Conservation (phyloP, 768 basidiomycete genomes). For the Boletus sp. region DNA sequence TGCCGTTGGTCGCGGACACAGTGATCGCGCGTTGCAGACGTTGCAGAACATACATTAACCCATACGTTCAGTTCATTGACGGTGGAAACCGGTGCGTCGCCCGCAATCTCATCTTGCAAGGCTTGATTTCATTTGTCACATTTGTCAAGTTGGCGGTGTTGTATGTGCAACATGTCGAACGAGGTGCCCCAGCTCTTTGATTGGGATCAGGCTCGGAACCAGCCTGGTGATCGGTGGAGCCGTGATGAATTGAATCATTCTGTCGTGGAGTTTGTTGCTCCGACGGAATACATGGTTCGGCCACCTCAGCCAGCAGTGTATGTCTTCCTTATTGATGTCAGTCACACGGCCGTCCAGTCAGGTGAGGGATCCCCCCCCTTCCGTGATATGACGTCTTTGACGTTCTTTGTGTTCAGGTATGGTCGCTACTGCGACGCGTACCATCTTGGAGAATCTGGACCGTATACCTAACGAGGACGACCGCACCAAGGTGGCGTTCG, state of each 20-base stretch:
- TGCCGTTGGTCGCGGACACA: conserved; percentile 89
- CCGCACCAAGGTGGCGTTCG: conserved; percentile 87
- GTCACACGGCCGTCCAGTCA: conserved; percentile 86
- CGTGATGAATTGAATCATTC: conserved; percentile 91
- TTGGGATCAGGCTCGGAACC: conserved; percentile 92
- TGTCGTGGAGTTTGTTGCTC: conserved; percentile 96
- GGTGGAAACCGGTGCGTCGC: conserved; percentile 79
- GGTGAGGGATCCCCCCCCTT: conserved; percentile 42
- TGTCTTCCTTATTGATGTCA: conserved; percentile 95
- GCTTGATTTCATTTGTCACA: neutral
- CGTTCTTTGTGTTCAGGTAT: conserved; percentile 55
- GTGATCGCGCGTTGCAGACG: conserved; percentile 95
- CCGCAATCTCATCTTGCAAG: neutral
- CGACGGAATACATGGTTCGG: conserved; percentile 99
- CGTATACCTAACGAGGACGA: conserved; percentile 93
- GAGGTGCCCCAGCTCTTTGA: conserved; percentile 98
- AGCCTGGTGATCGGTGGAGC: conserved; percentile 93
- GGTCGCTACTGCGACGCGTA: conserved; percentile 97
- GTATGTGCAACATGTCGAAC: conserved; percentile 98
- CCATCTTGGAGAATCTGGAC: conserved; percentile 92
- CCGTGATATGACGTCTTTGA: neutral
- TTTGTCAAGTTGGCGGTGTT: conserved; percentile 83
- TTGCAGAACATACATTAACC: conserved; percentile 96
- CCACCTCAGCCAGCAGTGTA: conserved; percentile 97
- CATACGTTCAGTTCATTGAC: conserved; percentile 96